phyloP scores from a whole-genome alignment of 768 basidiomycete species.

The Mycena crocata region DNA sequence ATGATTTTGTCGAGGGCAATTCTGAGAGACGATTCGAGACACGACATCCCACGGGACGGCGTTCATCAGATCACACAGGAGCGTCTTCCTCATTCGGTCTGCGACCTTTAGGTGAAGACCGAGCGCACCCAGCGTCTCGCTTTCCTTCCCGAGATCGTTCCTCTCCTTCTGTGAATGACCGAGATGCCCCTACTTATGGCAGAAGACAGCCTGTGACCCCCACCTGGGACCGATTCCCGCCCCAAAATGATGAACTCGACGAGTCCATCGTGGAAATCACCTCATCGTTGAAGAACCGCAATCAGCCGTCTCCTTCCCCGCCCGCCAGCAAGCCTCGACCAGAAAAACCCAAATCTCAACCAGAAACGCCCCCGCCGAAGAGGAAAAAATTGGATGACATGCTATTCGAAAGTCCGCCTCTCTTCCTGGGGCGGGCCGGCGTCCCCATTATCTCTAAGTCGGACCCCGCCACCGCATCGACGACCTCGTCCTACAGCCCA shows the following conservation, averaged over 20 bases:
- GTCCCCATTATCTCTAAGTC: slow-evolving; percentile 31
- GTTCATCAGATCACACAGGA: not conserved
- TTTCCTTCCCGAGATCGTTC: not conserved
- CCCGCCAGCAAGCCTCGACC: not conserved
- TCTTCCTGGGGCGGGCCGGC: slow-evolving; percentile 15
- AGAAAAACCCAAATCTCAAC: not conserved
- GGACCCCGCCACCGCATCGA: slow-evolving; percentile 21
- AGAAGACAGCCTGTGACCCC: too few species aligned
- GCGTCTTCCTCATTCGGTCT: not conserved
- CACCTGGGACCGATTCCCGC: too few species aligned
- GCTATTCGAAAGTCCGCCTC: slow-evolving; percentile 16
- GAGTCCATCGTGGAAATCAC: not conserved
- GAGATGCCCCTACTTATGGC: too few species aligned
- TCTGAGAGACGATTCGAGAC: too few species aligned
- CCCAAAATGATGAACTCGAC: not conserved
- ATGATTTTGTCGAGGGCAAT: too few species aligned
- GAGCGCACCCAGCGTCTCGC: too few species aligned
- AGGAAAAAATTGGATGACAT: not conserved
- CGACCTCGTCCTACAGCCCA: slow-evolving; percentile 27
- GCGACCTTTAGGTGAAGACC: not conserved
- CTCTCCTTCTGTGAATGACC: too few species aligned
- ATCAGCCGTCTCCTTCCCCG: not conserved
- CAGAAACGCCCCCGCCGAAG: not conserved
- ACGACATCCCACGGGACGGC: too few species aligned
- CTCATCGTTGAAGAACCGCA: slow-evolving; percentile 23